A percentile compares a stretch with the other conserved stretches of the same genome.
Conservation (phyloP, 1,284 basidiomycete species). For the Cutaneotrichosporon sp. region DNA sequence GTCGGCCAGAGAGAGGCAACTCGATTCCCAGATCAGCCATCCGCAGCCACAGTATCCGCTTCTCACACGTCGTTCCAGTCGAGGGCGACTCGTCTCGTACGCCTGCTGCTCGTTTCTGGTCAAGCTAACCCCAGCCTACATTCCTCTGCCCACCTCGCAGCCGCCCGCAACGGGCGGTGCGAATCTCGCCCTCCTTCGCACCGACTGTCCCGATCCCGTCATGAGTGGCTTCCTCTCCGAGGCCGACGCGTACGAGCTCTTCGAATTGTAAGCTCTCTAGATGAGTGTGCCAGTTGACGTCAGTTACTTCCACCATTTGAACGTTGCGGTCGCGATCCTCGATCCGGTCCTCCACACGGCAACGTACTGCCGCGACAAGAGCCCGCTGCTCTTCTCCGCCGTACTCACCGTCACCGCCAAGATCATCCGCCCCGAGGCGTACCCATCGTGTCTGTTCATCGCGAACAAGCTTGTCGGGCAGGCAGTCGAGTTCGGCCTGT, state of each 20-base stretch:
- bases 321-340: conserved; percentile 42
- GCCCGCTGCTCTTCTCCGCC: conserved; percentile 52
- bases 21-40: conserved; percentile 6
- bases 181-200: conserved; percentile 12
- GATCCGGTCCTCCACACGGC: conserved; percentile 50
- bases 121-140: conserved; percentile 16
- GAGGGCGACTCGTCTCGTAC: conserved; percentile 34
- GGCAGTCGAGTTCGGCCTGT: conserved; percentile 49
- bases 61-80: conserved; percentile 34
- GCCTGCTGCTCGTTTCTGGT: conserved; percentile 2
- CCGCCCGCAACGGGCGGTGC: conserved; percentile 8
- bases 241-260: conserved; percentile 39
- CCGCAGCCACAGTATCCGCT: conserved; percentile 22
- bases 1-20: neutral
- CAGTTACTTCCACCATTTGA: conserved; percentile 42
- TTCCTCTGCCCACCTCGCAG: conserved; percentile 15
- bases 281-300: conserved; percentile 6
- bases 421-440: conserved; percentile 47
- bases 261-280: conserved; percentile 37
- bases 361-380: conserved; percentile 42
- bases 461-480: conserved; percentile 50
- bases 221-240: conserved; percentile 36
- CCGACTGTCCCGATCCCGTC: conserved; percentile 40
- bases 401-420: conserved; percentile 52
- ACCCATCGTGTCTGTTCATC: conserved; percentile 43